A percentile compares a stretch with the other conserved stretches of the same genome.
phyloP scores from a whole-genome alignment of 1,284 basidiomycete genomes.

The Irpex rosettiformis region DNA sequence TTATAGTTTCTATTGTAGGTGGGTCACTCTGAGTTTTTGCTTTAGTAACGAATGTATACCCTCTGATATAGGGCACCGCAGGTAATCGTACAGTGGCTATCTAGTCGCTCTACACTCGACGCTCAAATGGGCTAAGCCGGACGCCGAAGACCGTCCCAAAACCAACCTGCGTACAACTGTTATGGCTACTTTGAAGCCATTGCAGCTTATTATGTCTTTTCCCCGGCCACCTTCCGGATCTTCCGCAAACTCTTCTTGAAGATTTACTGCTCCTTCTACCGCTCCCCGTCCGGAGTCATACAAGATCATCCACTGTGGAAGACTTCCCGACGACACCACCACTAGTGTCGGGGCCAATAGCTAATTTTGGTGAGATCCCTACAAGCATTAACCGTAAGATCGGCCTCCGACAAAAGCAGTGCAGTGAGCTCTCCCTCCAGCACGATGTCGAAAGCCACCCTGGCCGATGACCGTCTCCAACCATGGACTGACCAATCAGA shows the following conservation, averaged over 20 bases:
- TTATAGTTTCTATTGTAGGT: background rate
- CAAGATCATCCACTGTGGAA: background rate
- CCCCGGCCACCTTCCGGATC: background rate
- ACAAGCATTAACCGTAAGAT: background rate
- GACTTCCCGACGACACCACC: background rate
- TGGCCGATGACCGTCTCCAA: background rate
- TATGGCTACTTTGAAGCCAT: background rate
- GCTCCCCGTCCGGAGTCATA: background rate
- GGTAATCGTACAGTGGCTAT: background rate
- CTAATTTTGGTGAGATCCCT: background rate
- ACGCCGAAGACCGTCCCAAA: background rate
- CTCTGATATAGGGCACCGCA: background rate
- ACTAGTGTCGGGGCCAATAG: background rate
- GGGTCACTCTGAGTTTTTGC: background rate
- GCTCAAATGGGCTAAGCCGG: background rate
- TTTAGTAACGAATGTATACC: background rate
- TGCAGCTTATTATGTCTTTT: background rate
- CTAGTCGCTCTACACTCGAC: background rate
- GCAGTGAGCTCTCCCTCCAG: background rate
- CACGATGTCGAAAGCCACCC: background rate
- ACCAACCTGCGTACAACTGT: background rate
- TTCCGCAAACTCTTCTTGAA: background rate
- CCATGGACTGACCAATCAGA: background rate
- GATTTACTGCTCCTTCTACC: background rate
- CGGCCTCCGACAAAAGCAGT: background rate